Evolutionary conservation across 1,284 basidiomycete genomes (phyloP).

Genomic region (Hypsizygus ulmarius): DNA sequence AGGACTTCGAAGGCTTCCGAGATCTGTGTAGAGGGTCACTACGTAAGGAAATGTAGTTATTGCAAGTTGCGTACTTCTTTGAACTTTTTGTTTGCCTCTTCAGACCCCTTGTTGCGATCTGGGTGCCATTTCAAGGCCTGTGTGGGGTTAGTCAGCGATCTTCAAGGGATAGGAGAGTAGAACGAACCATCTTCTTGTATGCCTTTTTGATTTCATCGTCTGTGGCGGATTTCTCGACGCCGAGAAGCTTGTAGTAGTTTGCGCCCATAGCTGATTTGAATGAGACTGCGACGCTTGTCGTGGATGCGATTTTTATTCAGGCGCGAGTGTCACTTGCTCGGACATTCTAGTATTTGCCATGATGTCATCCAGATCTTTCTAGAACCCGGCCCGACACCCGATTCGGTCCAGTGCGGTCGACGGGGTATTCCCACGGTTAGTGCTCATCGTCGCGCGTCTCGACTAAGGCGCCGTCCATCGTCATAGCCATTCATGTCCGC

Average conservation of each 20-base stretch:
- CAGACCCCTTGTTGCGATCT: slow-evolving; percentile 83
- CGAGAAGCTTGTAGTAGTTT: slow-evolving; percentile 84
- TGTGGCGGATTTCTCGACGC: slow-evolving; percentile 67
- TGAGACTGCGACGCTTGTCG: background rate
- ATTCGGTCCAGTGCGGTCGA: too few relatives aligned
- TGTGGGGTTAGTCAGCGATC: background rate
- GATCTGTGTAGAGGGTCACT: slow-evolving; percentile 47
- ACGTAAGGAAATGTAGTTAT: background rate
- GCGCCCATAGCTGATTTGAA: slow-evolving; percentile 51
- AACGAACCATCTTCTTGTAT: slow-evolving; percentile 73
- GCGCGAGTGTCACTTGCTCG: background rate
- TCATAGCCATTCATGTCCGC: background rate
- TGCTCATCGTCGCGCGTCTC: too few relatives aligned
- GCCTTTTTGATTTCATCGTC: slow-evolving; percentile 87
- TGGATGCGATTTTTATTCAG: slow-evolving; percentile 11
- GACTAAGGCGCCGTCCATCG: background rate
- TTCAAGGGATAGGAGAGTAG: slow-evolving; percentile 19
- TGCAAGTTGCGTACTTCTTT: slow-evolving; percentile 68
- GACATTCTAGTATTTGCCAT: slow-evolving; percentile 12
- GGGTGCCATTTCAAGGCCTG: slow-evolving; percentile 91
- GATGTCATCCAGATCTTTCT: slow-evolving; percentile 21
- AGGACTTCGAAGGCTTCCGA: slow-evolving; percentile 98
- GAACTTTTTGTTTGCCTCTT: slow-evolving; percentile 87
- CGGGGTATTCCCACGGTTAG: too few relatives aligned
- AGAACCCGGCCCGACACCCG: slow-evolving; percentile 7